A percentile compares a stretch with the other conserved stretches of the same genome.
phyloP scores from a whole-genome alignment of 352 stramenopile species.

The Aphanomyces invadans region DNA sequence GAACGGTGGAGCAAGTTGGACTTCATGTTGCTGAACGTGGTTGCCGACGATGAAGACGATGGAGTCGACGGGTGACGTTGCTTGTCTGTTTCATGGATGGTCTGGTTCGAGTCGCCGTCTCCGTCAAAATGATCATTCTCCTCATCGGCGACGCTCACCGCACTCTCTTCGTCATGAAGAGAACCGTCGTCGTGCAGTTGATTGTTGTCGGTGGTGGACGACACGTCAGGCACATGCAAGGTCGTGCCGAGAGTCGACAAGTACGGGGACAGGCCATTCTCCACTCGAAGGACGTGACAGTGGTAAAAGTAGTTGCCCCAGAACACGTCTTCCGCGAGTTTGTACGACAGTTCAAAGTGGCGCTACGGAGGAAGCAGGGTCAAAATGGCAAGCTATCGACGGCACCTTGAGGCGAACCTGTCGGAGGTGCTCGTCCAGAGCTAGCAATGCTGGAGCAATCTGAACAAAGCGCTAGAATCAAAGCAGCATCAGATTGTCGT shows the following conservation, averaged over 20 bases:
- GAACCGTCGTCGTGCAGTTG: neutral
- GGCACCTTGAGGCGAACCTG: constrained; percentile 15
- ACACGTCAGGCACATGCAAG: neutral
- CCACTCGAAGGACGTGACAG: constrained; percentile 14
- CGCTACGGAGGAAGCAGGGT: no score
- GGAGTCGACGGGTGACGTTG: neutral
- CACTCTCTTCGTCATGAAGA: neutral
- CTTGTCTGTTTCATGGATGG: neutral
- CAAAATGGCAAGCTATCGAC: no score
- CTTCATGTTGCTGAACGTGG: constrained; percentile 3
- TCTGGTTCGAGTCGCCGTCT: neutral
- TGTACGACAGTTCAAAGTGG: constrained; percentile 13
- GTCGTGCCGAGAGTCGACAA: neutral
- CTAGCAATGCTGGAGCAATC: constrained; percentile 14
- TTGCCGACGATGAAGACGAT: no score
- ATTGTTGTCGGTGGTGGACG: neutral
- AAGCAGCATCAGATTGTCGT: no score
- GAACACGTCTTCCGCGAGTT: constrained; percentile 22
- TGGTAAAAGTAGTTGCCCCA: constrained; percentile 26
- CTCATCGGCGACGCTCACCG: neutral
- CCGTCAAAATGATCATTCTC: neutral
- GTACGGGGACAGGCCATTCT: constrained; percentile 20
- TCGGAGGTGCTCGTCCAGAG: constrained; percentile 12
- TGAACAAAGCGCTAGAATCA: constrained; percentile 16
- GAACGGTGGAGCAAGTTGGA: constrained; percentile 2